Evolutionary conservation across 2,329 filamentous ascomycete genomes (phyloP), one percentile per base, ranked within the genome.

Genomic region (Pochonia chlamydosporia): DNA sequence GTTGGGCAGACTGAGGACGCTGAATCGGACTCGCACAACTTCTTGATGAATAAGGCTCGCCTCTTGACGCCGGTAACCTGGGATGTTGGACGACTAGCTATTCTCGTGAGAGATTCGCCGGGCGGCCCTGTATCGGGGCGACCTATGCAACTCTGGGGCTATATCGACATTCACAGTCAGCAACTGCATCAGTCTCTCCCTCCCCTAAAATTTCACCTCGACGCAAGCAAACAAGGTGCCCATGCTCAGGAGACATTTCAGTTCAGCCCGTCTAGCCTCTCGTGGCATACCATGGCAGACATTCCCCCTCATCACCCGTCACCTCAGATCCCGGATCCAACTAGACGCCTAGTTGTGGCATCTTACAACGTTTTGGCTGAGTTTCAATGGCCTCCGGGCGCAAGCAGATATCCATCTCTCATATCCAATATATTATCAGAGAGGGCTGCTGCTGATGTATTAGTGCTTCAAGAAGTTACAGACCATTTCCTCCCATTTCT

Each of bases 391-490:
- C 74, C 75, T 1, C 68, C 73, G 3, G 66, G 64, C 6, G 57
- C 61, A 14, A 53, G 54, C 16, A 65, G 75, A 25, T 71, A 77
- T 48, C 59, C 69, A 2, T 54, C 70, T 7, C 55, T 79, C 40
- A 49, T 76, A 18, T 55, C 60, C 6, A 76, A 70, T 47, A 59
- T 79, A 3, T 56, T 78, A 4, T 67, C 69, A 0, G 47, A 58
- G 4, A 59, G 63, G 7, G 73, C 73, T 3, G 49, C 56, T 1
- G 66, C 76, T 7, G 75, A 79, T 47, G 61, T 78, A 3, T 53
- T 79, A 8, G 65, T 78, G 3, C 68, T 87, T 5, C 74, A 86
- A 58, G 83, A 85, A 62, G 77, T 85, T 1, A 83, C 81, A 0
- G 81, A 85, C 51, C 71, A 78, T 35, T 84, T 85, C 50, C 70